Evolutionary conservation across 2,329 filamentous ascomycete genomes (phyloP).

Genomic region (Epichloe sibirici): DNA sequence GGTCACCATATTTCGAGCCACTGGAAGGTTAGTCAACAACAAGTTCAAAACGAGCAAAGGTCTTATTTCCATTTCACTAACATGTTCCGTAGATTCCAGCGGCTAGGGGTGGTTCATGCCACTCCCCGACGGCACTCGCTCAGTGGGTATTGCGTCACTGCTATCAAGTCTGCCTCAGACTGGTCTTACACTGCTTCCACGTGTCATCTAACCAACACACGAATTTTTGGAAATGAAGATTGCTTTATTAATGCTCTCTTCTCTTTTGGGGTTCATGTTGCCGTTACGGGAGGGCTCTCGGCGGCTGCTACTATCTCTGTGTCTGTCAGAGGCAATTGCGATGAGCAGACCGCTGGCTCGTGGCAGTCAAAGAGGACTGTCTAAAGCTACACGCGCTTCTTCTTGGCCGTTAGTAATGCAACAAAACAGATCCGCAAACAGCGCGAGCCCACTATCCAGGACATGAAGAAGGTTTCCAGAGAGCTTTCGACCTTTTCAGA

Average conservation of each 20-base stretch:
- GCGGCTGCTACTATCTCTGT: slow-evolving; percentile 33
- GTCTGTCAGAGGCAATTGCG: slow-evolving; percentile 22
- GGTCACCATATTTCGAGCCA: slow-evolving; percentile 31
- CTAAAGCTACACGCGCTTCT: slow-evolving; percentile 35
- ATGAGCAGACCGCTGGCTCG: slow-evolving; percentile 23
- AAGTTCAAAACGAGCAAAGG: too few relatives aligned
- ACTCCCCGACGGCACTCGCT: slow-evolving; percentile 31
- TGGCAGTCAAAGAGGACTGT: slow-evolving; percentile 33
- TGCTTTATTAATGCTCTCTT: slow-evolving; percentile 38
- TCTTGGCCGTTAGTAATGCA: slow-evolving; percentile 17
- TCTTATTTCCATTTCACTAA: neutral
- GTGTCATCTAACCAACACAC: slow-evolving; percentile 24
- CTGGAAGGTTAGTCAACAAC: slow-evolving; percentile 10
- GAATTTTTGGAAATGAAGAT: slow-evolving; percentile 33
- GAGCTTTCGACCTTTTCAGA: slow-evolving; percentile 28
- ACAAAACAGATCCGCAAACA: slow-evolving; percentile 26
- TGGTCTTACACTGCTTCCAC: slow-evolving; percentile 33
- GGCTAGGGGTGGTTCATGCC: slow-evolving; percentile 41
- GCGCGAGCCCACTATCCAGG: slow-evolving; percentile 26
- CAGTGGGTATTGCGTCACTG: slow-evolving; percentile 29
- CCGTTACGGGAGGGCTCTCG: slow-evolving; percentile 28
- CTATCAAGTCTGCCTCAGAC: slow-evolving; percentile 31
- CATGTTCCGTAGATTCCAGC: slow-evolving; percentile 24
- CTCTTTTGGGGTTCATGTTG: slow-evolving; percentile 35
- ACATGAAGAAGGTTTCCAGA: slow-evolving; percentile 29